Evolutionary conservation across 2,329 filamentous ascomycete genomes (phyloP).

Genomic region (Nemania diffusa): DNA sequence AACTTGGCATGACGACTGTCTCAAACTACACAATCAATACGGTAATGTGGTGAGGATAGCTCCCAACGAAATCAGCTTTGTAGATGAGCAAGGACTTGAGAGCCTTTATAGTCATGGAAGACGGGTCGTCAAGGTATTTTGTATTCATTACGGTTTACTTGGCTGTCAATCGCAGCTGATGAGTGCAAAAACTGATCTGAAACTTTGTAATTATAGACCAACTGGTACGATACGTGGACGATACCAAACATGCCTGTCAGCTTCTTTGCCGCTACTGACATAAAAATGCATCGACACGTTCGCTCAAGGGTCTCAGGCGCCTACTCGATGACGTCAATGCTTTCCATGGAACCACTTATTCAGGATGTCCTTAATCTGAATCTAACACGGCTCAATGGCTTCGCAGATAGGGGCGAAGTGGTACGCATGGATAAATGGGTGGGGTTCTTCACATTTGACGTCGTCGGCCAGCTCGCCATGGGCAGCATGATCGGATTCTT

Average conservation of each 20-base stretch:
- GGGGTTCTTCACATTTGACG: background rate
- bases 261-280: background rate
- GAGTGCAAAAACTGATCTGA: background rate
- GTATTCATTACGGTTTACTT: background rate
- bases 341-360: background rate
- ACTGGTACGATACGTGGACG: background rate
- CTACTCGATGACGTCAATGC: background rate
- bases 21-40: background rate
- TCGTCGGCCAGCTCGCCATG: background rate
- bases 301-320: background rate
- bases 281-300: background rate
- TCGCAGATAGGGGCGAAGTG: background rate
- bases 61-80: slow-evolving; percentile 1
- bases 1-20: slow-evolving; percentile 1
- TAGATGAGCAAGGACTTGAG: too few species aligned
- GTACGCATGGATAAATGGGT: background rate
- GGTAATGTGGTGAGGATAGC: background rate
- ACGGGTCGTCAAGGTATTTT: background rate
- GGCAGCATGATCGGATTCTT: background rate
- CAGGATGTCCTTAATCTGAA: background rate
- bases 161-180: background rate
- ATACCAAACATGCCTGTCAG: background rate
- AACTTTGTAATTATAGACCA: background rate
- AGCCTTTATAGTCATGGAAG: background rate
- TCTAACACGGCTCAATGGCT: background rate